Evolutionary conservation across 164 flowering plant species (phyloP), one percentile per base, ranked within the genome.

Genomic region (Stephania japonica): DNA sequence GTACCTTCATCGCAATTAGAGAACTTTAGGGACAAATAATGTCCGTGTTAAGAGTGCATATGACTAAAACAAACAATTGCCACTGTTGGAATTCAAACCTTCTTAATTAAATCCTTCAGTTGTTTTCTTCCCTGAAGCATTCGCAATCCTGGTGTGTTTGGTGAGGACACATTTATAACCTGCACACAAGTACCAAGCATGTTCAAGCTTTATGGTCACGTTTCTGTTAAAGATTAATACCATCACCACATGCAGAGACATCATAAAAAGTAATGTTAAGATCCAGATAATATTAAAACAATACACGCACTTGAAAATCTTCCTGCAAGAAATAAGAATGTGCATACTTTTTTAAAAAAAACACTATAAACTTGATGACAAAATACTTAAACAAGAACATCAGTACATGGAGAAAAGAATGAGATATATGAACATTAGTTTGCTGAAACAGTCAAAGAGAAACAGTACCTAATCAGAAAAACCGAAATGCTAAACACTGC

Each of bases 131-230:
- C 99, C 71, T 96, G 98, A 81, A 96, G 97, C 85, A 85, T 93
- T 41, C 98, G 97, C 76, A 96, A 75, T 42, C 99, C 99, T 65
- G 99, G 97, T 75, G 99, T 96, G 80, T 96, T 93, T 43, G 99
- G 99, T 24, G 99, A 93, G 73, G 99, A 96, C 78, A 96, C 85
- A 83, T 93, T 96, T 70, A 93, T 90, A 64, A 96, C 99, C 99
- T 96, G 80, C 24, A 62, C 16, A 47, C 16, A 47, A 47, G 53
- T 47, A 47, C 16, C 16, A 9, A 47, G 53, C 16, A 47, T 47
- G 53, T 47, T 11, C 53, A 47, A 47, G 16, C 53, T 8, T 47
- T 47, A 12, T 47, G 16, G 4, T 2, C 10, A 47, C 53, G 8
- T 47, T 47, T 47, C 53, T 16, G 13, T 47, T 47, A 47, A 47